Evolutionary conservation across 2,329 filamentous ascomycete species (phyloP), one percentile per base, ranked within the genome.

Genomic region (Microsporum ferrugineum): DNA sequence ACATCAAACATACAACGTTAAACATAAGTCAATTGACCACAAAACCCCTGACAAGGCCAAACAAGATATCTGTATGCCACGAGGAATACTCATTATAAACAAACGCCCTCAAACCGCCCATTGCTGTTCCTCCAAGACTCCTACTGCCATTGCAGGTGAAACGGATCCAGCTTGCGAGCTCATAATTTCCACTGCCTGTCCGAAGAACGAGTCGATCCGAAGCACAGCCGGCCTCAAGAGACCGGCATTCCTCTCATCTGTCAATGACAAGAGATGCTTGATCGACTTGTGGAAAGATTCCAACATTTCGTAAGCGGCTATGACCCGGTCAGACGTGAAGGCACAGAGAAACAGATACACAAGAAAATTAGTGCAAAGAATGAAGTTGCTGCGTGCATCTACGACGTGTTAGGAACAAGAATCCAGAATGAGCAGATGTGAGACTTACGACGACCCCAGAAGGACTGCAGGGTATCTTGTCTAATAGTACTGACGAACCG

Each of bases 161-260:
- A 51, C 47, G 10, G 7, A 3, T 2, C 6, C 29, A 7, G 47
- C 23, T 14, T 51, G 47, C n/a, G 47, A 14, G n/a, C 47, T 51
- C 47, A 51, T 51, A 27, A 51, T 51, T 17, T 51, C 47, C 47
- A 51, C 47, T n/a, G 47, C 47, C n/a, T 51, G 47, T n/a, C 47
- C 47, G 47, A 51, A 51, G n/a, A 51, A 51, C n/a, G 47, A 51
- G 27, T 51, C 47, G 23, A 51, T 51, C 12, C 47, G 47, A 51
- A 51, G 47, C n/a, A 51, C 47, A 23, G 47, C 47, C 5, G 47
- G 47, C 47, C 47, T 27, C 23, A 51, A 33, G n/a, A 51, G 47
- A 7, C 47, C 29, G n/a, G n/a, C 27, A 14, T 27, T 51, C 1
- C 23, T 51, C 8, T 51, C 47, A 14, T 51, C 47, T 3, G 47